A percentile compares a stretch with the other conserved stretches of the same genome.
phyloP scores from a whole-genome alignment of 2,329 filamentous ascomycete genomes.

The Ophiostoma novo-ulmi region DNA sequence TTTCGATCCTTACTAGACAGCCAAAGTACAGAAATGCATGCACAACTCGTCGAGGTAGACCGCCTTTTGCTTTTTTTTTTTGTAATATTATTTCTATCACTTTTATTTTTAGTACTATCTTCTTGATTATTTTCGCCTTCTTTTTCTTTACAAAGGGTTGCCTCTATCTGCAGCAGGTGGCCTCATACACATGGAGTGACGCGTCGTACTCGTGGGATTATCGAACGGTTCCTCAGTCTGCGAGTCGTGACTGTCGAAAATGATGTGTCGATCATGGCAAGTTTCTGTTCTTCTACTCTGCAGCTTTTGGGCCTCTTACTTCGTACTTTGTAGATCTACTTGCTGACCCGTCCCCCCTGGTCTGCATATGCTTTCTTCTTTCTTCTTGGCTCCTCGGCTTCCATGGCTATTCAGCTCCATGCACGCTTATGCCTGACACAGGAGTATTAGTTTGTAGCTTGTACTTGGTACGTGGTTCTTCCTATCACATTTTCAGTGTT shows the following conservation, averaged over 20 bases:
- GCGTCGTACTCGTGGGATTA: not conserved
- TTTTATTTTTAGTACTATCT: not conserved
- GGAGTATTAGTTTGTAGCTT: not conserved
- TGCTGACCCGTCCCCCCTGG: not conserved
- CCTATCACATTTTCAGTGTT: not conserved
- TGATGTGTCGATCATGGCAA: not conserved
- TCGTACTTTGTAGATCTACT: not conserved
- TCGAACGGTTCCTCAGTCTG: not conserved
- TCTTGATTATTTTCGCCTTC: not conserved
- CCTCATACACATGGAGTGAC: not conserved
- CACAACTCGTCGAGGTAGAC: not conserved
- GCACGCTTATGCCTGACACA: not conserved
- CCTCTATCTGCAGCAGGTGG: not conserved
- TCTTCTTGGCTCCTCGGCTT: not conserved
- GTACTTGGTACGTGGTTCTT: not conserved
- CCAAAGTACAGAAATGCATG: not conserved
- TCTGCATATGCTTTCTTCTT: not conserved
- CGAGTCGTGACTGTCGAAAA: not conserved
- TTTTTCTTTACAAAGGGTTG: not conserved
- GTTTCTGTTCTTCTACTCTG: not conserved
- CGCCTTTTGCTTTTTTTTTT: not conserved
- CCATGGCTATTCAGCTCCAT: not conserved
- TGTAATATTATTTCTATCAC: too few species aligned
- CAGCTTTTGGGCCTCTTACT: not conserved
- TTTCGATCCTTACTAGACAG: not conserved